Evolutionary conservation across 2,329 filamentous ascomycete genomes (phyloP), one percentile per base, ranked within the genome.

Genomic region (Cladosporium phlei): DNA sequence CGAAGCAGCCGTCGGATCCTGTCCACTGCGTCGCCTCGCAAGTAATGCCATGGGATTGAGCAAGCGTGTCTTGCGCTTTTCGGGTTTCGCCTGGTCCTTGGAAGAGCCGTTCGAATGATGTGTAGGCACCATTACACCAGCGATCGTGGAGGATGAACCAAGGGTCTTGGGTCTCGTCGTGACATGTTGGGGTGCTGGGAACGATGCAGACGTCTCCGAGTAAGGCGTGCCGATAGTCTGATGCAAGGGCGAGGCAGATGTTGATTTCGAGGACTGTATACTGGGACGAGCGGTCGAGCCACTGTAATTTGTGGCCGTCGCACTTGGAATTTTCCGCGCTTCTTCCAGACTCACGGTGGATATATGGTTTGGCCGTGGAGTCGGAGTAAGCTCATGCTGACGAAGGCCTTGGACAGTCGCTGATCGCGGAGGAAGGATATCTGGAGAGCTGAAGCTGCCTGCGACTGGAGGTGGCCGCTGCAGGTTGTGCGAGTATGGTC

Each of bases 11-110:
- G 25, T 29, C 9, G 48, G 48, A 24, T 60, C 55, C 43, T 64
- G 60, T 9, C 70, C 74, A 12, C 77, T 79, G 48, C 77, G 70
- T 37, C 79, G 70, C 19, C 78, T 70, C 53, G 77, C 75, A 37
- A 82, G 65, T 11, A 83, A 66, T 5, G 76, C 73, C 73, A 82
- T 79, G 8, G 79, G 79, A 55, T 82, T 83, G 30, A 80, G 64
- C 19, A 82, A 65, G 7, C 58, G 52, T 9, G 57, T 59, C 48
- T 59, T 63, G 27, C 60, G 58, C 38, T 58, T 59, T 54, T 76
- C 77, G 33, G 77, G 62, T 59, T 73, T 72, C 56, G 29, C 39
- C 9, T 37, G 20, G 14, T 43, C 28, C 19, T 48, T 47, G 19
- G 25, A n/a, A 24, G 25, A 17, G 10, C 47, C 38, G 19, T 57